These are phyloP conservation scores for Gomphus bonarii DNA, from an alignment of 1,284 basidiomycete species.

Conservation along the genomic window DNA sequence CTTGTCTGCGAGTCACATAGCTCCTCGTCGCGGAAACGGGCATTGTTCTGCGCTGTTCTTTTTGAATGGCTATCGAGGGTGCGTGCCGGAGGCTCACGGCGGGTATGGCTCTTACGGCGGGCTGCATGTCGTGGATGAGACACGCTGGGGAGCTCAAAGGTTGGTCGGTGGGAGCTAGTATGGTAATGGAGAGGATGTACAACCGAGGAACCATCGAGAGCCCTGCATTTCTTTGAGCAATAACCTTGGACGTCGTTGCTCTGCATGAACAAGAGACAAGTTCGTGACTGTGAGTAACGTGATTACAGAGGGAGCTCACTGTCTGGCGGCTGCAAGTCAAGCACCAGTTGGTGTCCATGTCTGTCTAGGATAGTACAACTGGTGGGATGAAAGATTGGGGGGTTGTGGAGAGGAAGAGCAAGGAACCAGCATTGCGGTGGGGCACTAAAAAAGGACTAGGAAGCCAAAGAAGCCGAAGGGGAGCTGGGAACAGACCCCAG, in stretches of 20 bases:
- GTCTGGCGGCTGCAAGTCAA: constrained; percentile 45
- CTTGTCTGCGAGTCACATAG: background rate
- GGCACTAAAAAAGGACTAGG: background rate
- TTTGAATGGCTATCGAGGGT: background rate
- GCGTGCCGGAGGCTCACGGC: background rate
- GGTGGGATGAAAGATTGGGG: constrained; percentile 10
- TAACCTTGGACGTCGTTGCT: constrained; percentile 34
- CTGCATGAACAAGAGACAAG: background rate
- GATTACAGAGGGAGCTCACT: constrained; percentile 27
- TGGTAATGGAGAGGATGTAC: background rate
- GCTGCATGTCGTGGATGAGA: background rate
- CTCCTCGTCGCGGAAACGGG: constrained; percentile 8
- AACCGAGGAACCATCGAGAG: constrained; percentile 1
- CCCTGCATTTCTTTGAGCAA: constrained; percentile 42
- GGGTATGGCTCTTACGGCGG: background rate
- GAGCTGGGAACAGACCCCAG: background rate
- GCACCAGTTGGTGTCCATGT: constrained; percentile 45
- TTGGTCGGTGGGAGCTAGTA: background rate
- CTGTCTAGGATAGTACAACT: constrained; percentile 31
- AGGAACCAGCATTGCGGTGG: background rate
- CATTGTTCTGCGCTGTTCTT: background rate
- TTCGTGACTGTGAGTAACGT: background rate
- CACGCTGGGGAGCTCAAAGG: constrained; percentile 8
- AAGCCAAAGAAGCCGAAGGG: constrained; percentile 4
- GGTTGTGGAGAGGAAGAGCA: constrained; percentile 12